Evolutionary conservation across 352 stramenopile genomes (phyloP), one percentile per base, ranked within the genome.

Genomic region (Nothophytophthora sp.): DNA sequence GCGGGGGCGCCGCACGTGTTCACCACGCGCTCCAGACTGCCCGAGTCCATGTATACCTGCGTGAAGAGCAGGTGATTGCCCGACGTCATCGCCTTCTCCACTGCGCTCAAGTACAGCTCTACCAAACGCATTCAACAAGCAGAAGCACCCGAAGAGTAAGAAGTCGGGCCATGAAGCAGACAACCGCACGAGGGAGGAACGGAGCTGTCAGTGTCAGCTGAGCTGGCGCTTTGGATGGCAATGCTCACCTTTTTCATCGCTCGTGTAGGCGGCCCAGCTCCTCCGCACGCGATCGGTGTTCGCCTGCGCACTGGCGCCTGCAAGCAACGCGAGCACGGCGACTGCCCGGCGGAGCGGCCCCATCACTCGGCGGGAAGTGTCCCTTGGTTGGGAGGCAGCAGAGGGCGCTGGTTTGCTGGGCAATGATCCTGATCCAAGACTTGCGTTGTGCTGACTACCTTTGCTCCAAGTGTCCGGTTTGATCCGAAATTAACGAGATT

Each of bases 41-140:
- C 35, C 2, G 43, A 28, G 24, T 85, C 60, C 72, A 83, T 81
- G 51, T 83, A 83, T 11, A 86, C 50, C 28, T 80, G 55, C 33
- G 76, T 73, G 50, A 90, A 88, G 9, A 65, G 58, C 41, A 81
- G 52, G 50, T 88, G 75, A 3, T 67, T 50, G 28, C 76, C 76
- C 0, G 59, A 67, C 35, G 59, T 34, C 79, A 88, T 90, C 16
- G 73, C 69, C 41, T 73, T 55, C 43, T 67, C 46, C 24, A 90
- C 55, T 2, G 79, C 79, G n/a, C 49, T 56, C 19, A 86, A 32
- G 42, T 80, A 90, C 38, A 70, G 16, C 16, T 62, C 68, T 81
- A 35, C 23, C n/a, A n/a, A n/a, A n/a, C n/a, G n/a, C n/a, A n/a
- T n/a, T n/a, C n/a, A n/a, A n/a, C n/a, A n/a, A n/a, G n/a, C n/a